Base-by-base conservation (phyloP, 2,329 filamentous ascomycete genomes). In the Botrytis hyacinthi region DNA sequence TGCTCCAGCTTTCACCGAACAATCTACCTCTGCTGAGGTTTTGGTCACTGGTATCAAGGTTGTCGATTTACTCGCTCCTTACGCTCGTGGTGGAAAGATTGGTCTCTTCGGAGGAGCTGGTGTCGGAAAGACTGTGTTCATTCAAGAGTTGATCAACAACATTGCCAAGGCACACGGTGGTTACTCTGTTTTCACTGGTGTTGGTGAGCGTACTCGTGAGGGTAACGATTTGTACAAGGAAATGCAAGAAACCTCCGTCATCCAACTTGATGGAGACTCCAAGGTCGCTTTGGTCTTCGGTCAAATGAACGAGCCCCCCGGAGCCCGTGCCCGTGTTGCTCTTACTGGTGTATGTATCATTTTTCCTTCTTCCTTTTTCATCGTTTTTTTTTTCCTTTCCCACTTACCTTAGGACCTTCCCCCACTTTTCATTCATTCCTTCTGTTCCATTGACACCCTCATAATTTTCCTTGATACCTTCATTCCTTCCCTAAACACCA, bases 201-300 rank as follows among this genome's bases (percentile, higher is more conserved):
- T 99, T 87, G 96, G 96, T 85, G 96, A 99, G 92, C 95, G 96
- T 90, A 99, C 96, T 84, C 96, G 96, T 94, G 96, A 99, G 92
- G 96, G 96, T 91, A 99, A 99, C 91, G 96, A 99, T 92, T 87
- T 99, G 90, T 99, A 99, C 92, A 95, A 99, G 88, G 96, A 99
- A 91, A 99, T 99, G 96, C 96, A 98, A 90, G 95, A 99, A 89
- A 99, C 96, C 80, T 94, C 93, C 83, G 96, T 99, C 90, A 99
- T 99, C 87, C 91, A 99, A 87, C 94, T 99, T 80, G 96, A 99
- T 79, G 96, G 96, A 86, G 95, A 98, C 83, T 98, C 96, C 85
- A 99, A 99, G 92, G 96, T 98, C 88, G 94, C 96, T 78, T 89
- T 99, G 80, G 96, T 99, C 80, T 99, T 99, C 88, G 96, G 96